Base-by-base conservation (phyloP, 2,329 filamentous ascomycete genomes). In the Nigrospora sphaerica region DNA sequence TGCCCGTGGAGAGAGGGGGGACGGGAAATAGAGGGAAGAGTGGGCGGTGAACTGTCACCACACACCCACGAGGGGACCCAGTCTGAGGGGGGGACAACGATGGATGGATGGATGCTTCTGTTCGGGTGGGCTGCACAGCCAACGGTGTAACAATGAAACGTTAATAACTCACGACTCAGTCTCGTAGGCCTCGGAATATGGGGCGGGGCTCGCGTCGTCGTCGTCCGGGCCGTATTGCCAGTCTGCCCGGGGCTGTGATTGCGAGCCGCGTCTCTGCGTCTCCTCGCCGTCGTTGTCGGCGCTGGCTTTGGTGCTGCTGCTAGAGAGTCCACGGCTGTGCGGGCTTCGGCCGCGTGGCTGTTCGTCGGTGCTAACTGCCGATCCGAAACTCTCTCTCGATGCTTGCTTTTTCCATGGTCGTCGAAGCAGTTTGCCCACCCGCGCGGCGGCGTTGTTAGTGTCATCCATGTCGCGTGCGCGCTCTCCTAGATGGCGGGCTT, bases 391-490 rank as follows among this genome's bases (percentile, higher is more conserved):
- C 44, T 63, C 71, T 54, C 62, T 63, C 52, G 72, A 70, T 40
- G 60, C 60, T 43, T 68, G 63, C 46, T 73, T 68, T 60, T 69
- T 74, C 62, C 68, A 73, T 47, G 68, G 68, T 41, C 73, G 69
- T 40, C 74, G 67, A 33, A 82, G 62, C 31, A 81, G 67, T 62
- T 77, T 80, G 47, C 66, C 69, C 38, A 78, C 62, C 12, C 67
- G 65, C 51, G 60, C 39, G 17, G 28, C n/a, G 32, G 34, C 67
- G 46, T 50, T 46, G 39, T 52, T 50, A 13, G 54, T 50, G 18
- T 28, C 23, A 9, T 60, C 47, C 48, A 49, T 47, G 34, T 18
- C 33, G 42, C 33, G 42, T 34, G 16, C 37, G 13, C 14, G n/a
- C 19, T 31, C 42, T 12, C 13, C 18, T 31, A 38, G 7, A 16